Evolutionary conservation across 2,329 filamentous ascomycete genomes (phyloP), one percentile per base, ranked within the genome.

Genomic region (Cercospora sp.): DNA sequence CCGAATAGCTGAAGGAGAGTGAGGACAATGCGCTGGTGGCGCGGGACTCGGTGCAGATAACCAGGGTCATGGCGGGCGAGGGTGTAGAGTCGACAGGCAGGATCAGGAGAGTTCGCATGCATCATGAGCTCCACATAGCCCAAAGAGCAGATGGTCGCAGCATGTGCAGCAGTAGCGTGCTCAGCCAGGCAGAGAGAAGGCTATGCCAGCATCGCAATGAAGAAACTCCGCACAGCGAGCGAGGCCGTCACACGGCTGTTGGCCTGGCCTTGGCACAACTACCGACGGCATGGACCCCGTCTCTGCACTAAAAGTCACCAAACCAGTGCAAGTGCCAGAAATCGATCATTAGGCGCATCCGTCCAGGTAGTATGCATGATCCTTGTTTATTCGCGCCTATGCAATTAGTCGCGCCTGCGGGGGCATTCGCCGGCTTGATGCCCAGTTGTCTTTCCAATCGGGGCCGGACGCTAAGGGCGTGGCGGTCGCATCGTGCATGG

Each of bases 71-170:
- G 42, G 60, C 45, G 60, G 45, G 60, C 60, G 60, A 42, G 33
- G 51, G 62, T 59, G 60, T 55, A 36, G 40, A 53, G 51, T 58
- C 62, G 64, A 64, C 64, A 60, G 69, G 58, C 42, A 69, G 65
- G 69, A 68, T 69, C 60, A 67, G 60, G 58, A 70, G 65, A 68
- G 64, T 72, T 69, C 66, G 65, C 69, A 68, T 66, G 69, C 68
- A 72, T 70, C 66, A 62, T 67, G 62, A 70, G 68, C 70, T 72
- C 66, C 68, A 67, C 68, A 58, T 57, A 65, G 68, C 62, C 68
- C 60, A 68, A 48, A 63, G 65, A 68, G 63, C 63, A 63, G 66
- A 48, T 48, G 60, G 63, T 53, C 60, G 65, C 65, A 69, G 63
- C 65, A 58, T 71, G 48, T 53, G 67, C 69, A 66, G 61, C 65